phyloP scores from a whole-genome alignment of 208 protist genomes.

The Trypanosoma mega region DNA sequence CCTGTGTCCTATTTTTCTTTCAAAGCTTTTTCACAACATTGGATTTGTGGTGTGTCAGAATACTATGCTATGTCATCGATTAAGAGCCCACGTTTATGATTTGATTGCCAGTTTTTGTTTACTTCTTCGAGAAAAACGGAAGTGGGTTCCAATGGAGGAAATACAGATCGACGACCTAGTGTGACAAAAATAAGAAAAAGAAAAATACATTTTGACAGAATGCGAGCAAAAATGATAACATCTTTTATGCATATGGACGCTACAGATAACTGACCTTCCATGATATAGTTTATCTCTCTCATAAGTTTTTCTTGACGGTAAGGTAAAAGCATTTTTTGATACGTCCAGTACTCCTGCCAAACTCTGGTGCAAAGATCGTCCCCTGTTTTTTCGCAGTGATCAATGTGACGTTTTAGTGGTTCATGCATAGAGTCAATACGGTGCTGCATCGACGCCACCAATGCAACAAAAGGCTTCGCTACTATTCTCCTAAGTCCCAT shows the following conservation, averaged over 20 bases:
- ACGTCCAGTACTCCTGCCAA: slow-evolving; percentile 68
- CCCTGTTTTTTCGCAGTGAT: slow-evolving; percentile 43
- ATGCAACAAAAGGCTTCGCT: slow-evolving; percentile 48
- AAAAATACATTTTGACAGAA: slow-evolving; percentile 62
- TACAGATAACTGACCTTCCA: slow-evolving; percentile 38
- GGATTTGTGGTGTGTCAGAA: not conserved
- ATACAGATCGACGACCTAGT: slow-evolving; percentile 59
- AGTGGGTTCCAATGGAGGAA: slow-evolving; percentile 55
- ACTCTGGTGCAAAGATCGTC: slow-evolving; percentile 65
- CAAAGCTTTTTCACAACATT: not conserved
- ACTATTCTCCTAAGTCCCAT: slow-evolving; percentile 33
- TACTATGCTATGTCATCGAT: not conserved
- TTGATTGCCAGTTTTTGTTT: slow-evolving; percentile 56
- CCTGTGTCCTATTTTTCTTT: slow-evolving; percentile 17
- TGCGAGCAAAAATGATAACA: slow-evolving; percentile 47
- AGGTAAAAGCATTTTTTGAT: slow-evolving; percentile 52
- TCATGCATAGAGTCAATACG: slow-evolving; percentile 58
- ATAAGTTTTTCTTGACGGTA: slow-evolving; percentile 54
- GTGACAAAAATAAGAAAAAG: slow-evolving; percentile 65
- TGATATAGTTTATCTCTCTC: slow-evolving; percentile 37
- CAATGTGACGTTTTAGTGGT: slow-evolving; percentile 76
- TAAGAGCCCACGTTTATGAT: slow-evolving; percentile 19
- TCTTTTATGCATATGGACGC: slow-evolving; percentile 36
- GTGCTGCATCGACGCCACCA: slow-evolving; percentile 39
- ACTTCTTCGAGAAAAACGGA: slow-evolving; percentile 74